A percentile compares a stretch with the other conserved stretches of the same genome.
These are phyloP conservation scores for Sclerotinia borealis DNA, from an alignment of 2,329 filamentous ascomycete species.

Conservation along the genomic window DNA sequence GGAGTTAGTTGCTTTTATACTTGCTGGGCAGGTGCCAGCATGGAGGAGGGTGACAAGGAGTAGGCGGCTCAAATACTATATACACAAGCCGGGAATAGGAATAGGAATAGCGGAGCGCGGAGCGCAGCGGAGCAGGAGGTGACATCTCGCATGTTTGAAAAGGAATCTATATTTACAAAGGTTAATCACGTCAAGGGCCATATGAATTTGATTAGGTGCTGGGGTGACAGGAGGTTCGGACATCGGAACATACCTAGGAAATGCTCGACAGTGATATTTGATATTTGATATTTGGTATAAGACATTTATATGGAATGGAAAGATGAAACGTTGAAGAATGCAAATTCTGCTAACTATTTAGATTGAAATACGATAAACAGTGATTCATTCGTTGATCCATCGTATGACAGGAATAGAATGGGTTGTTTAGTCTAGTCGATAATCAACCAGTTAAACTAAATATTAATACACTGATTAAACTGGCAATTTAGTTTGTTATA, in stretches of 20 bases:
- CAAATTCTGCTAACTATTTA: neutral
- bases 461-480: too few species aligned
- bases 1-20: slow-evolving; percentile 1
- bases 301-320: neutral
- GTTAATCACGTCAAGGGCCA: too few species aligned
- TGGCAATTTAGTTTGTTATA: too few species aligned
- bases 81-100: neutral
- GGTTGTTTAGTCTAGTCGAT: too few species aligned
- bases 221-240: too few species aligned
- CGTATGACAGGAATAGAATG: too few species aligned
- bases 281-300: neutral
- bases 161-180: neutral
- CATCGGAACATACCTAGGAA: too few species aligned
- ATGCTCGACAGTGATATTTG: too few species aligned
- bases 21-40: neutral
- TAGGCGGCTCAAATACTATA: neutral
- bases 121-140: neutral
- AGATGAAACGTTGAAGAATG: neutral
- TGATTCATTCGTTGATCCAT: too few species aligned
- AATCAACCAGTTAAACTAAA: too few species aligned
- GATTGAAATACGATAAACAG: neutral
- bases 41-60: neutral
- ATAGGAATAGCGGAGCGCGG: too few species aligned
- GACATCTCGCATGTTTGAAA: neutral
- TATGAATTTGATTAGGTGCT: too few species aligned